phyloP scores from a whole-genome alignment of 1,139 yeast species.

The Debaryomyces coudertii region DNA sequence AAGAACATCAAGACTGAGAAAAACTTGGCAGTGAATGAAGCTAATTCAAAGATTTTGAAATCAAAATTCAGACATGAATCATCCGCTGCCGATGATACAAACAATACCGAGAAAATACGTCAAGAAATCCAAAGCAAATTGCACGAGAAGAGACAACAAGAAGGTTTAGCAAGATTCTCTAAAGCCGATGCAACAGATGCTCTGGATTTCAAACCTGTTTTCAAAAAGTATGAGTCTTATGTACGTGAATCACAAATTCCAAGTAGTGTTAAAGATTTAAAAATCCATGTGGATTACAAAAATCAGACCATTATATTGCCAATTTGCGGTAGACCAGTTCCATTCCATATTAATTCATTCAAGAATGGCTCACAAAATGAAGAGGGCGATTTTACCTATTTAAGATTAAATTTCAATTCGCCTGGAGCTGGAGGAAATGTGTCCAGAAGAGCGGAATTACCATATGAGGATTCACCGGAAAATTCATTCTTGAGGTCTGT shows the following conservation, averaged over 20 bases:
- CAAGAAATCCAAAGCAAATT: constrained; percentile 81
- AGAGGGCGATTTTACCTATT: constrained; percentile 92
- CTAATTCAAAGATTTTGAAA: constrained; percentile 66
- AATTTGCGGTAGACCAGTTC: constrained; percentile 94
- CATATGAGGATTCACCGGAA: constrained; percentile 87
- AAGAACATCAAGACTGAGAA: constrained; percentile 38
- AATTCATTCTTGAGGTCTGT: constrained; percentile 86
- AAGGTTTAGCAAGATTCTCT: constrained; percentile 77
- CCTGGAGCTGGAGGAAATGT: constrained; percentile 84
- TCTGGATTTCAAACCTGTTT: constrained; percentile 69
- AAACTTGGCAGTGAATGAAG: constrained; percentile 33
- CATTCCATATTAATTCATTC: constrained; percentile 92
- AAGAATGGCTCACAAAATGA: constrained; percentile 95
- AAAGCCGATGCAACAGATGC: constrained; percentile 73
- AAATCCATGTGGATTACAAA: constrained; percentile 84
- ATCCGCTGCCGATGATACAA: constrained; percentile 67
- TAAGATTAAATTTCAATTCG: constrained; percentile 88
- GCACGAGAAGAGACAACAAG: constrained; percentile 83
- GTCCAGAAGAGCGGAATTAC: constrained; percentile 74
- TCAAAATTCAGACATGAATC: constrained; percentile 79
- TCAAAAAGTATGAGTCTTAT: constrained; percentile 92
- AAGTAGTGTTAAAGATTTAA: constrained; percentile 74
- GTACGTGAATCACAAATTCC: constrained; percentile 93
- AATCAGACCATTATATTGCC: constrained; percentile 90
- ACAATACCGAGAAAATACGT: constrained; percentile 75